phyloP scores from a whole-genome alignment of 2,329 filamentous ascomycete species.

The Sclerotinia nivalis region DNA sequence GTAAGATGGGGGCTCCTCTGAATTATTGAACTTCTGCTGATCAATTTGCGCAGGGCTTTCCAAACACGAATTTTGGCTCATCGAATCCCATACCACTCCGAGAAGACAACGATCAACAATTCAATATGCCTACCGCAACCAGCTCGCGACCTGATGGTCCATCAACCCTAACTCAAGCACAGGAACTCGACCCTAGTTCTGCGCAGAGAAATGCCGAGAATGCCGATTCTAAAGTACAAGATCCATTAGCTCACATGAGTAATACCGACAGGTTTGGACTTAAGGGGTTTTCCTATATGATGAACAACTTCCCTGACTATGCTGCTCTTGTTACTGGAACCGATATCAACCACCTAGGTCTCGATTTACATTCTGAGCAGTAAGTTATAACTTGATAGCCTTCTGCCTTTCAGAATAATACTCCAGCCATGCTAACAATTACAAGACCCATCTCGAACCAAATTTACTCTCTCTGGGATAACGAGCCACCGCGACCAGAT shows the following conservation, averaged over 20 bases:
- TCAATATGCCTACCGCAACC: constrained; percentile 28
- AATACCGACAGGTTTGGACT: constrained; percentile 64
- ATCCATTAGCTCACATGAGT: constrained; percentile 63
- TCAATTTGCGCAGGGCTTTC: constrained; percentile 30
- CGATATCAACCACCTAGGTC: constrained; percentile 57
- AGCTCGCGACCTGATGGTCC: constrained; percentile 31
- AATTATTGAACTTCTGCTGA: constrained; percentile 13
- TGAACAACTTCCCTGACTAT: constrained; percentile 66
- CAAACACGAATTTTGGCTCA: constrained; percentile 33
- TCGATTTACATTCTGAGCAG: constrained; percentile 60
- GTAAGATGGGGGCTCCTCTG: constrained; percentile 28
- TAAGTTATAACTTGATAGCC: constrained; percentile 44
- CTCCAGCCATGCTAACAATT: neutral
- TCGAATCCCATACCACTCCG: constrained; percentile 29
- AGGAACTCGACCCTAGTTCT: constrained; percentile 30
- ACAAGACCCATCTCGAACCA: constrained; percentile 53
- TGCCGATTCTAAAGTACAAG: constrained; percentile 47
- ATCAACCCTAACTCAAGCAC: constrained; percentile 27
- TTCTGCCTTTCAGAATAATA: constrained; percentile 18
- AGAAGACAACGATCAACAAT: constrained; percentile 31
- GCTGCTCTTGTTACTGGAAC: constrained; percentile 61
- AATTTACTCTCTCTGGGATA: constrained; percentile 62
- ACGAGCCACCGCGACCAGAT: constrained; percentile 57
- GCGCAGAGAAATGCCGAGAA: constrained; percentile 36
- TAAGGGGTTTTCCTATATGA: constrained; percentile 58